Base-by-base conservation (phyloP, 768 basidiomycete species). In the Amanita rubescens region DNA sequence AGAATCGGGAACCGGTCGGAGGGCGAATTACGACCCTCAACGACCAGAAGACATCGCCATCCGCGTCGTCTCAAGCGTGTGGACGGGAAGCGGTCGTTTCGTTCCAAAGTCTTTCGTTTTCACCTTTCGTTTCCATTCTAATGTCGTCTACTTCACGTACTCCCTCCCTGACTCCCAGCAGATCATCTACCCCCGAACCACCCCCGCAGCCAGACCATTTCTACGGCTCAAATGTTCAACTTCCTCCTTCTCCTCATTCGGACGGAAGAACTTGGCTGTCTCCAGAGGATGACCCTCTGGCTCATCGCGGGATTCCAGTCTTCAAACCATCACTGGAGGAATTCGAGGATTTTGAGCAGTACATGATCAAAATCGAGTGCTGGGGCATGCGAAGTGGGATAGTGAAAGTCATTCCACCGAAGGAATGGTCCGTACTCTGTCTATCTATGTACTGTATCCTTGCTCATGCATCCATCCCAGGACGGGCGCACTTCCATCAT, bases 241-340 rank as follows among this genome's bases (percentile, higher is more conserved):
- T 60, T 0, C 79, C 80, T 2, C 81, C 78, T 7, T 87, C 86
- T 6, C 85, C 85, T 9, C 65, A 76, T 56, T 84, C 83, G 2
- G 78, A 81, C 57, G 80, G 79, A 25, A 76, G 77, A 57, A 71
- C 75, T 34, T 88, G 83, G 81, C 73, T 90, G 32, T 79, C 82
- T 59, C 90, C 90, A n/a, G 75, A 75, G 25, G 87, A 90, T 62
- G 90, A 92, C 72, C 87, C 82, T 22, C 63, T 83, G 25, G 89
- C 90, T 0, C 80, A 84, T 60, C 86, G 89, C 46, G 96, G 95
- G 34, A 95, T 98, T 43, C 96, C 95, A 5, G 93, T 99, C 10
- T 99, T 99, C 78, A 87, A 83, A 65, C 96, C 96, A 8, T 82
- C 87, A 1, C 87, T 94, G 82, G 85, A 86, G 48, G 92, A 98